phyloP scores from a whole-genome alignment of 2,329 filamentous ascomycete genomes.

The Metarhizium humberi region DNA sequence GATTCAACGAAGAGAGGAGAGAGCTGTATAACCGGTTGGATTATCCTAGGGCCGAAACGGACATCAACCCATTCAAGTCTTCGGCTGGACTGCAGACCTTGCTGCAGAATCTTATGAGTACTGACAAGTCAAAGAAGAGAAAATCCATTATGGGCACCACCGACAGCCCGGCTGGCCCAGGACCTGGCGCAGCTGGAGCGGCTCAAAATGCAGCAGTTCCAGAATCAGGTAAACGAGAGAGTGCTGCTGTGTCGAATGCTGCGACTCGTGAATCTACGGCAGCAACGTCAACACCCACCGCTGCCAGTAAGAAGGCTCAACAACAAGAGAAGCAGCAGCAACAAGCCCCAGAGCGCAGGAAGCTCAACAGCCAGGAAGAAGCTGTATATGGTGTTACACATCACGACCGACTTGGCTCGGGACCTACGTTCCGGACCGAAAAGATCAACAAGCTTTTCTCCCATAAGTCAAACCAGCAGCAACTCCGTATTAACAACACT shows the following conservation, averaged over 20 bases:
- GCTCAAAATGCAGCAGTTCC: slow-evolving; percentile 26
- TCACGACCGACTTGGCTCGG: slow-evolving; percentile 75
- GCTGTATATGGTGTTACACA: slow-evolving; percentile 73
- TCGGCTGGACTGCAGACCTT: slow-evolving; percentile 72
- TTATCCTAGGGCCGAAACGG: slow-evolving; percentile 60
- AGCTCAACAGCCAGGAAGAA: slow-evolving; percentile 68
- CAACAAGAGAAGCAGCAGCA: slow-evolving; percentile 20
- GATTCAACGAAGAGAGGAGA: slow-evolving; percentile 77
- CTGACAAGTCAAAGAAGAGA: slow-evolving; percentile 84
- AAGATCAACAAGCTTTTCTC: slow-evolving; percentile 70
- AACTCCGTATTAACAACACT: slow-evolving; percentile 63
- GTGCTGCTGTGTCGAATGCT: slow-evolving; percentile 38
- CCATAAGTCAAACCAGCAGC: slow-evolving; percentile 68
- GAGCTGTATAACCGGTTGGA: slow-evolving; percentile 84
- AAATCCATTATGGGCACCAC: slow-evolving; percentile 56
- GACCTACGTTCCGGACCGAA: slow-evolving; percentile 84
- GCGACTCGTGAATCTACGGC: slow-evolving; percentile 22
- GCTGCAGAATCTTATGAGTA: slow-evolving; percentile 70
- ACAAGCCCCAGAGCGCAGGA: slow-evolving; percentile 46
- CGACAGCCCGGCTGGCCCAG: slow-evolving; percentile 30
- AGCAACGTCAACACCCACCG: slow-evolving; percentile 24
- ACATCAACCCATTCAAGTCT: slow-evolving; percentile 69
- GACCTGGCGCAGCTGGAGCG: slow-evolving; percentile 8
- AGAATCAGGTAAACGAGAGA: slow-evolving; percentile 37
- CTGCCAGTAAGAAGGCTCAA: slow-evolving; percentile 41